Conservation (phyloP, 2,329 filamentous ascomycete genomes). For the Metarhizium robertsii region DNA sequence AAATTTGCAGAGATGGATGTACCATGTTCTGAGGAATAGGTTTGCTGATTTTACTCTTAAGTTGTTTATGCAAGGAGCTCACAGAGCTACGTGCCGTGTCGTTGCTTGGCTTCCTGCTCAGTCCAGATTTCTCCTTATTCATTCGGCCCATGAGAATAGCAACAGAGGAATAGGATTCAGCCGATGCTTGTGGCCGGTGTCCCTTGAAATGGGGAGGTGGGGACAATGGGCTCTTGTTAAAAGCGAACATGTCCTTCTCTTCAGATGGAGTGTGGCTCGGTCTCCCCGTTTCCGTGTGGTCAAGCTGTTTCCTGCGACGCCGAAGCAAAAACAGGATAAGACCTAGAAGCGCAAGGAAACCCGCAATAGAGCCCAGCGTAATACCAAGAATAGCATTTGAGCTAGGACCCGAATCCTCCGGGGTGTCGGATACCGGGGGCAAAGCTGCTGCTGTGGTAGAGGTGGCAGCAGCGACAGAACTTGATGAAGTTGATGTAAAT, state of each 20-base stretch:
- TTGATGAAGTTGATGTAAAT: slow-evolving; percentile 11
- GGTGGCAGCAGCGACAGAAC: slow-evolving; percentile 11
- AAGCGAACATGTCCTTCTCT: slow-evolving; percentile 48
- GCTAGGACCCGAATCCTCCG: slow-evolving; percentile 19
- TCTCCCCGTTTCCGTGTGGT: slow-evolving; percentile 35
- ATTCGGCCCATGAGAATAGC: slow-evolving; percentile 58
- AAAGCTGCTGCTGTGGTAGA: slow-evolving; percentile 14
- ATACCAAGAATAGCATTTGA: slow-evolving; percentile 63
- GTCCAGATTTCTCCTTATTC: slow-evolving; percentile 33
- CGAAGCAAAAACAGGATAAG: slow-evolving; percentile 54
- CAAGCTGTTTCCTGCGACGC: slow-evolving; percentile 43
- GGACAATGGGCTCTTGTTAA: slow-evolving; percentile 33
- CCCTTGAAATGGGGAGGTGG: slow-evolving; percentile 33
- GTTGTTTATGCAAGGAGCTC: slow-evolving; percentile 50
- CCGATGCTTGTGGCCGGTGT: slow-evolving; percentile 43
- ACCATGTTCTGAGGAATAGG: slow-evolving; percentile 41
- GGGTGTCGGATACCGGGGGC: neutral
- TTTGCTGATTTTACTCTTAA: slow-evolving; percentile 54
- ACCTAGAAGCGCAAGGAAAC: slow-evolving; percentile 60
- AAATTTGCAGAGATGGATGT: slow-evolving; percentile 22
- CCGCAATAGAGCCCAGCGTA: slow-evolving; percentile 72
- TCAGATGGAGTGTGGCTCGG: slow-evolving; percentile 36
- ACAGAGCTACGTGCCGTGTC: slow-evolving; percentile 39
- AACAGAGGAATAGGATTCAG: slow-evolving; percentile 52
- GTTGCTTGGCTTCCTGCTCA: slow-evolving; percentile 46